Evolutionary conservation across 2,329 filamentous ascomycete species (phyloP), one percentile per base, ranked within the genome.

Genomic region (Pyrenochaeta sp.): DNA sequence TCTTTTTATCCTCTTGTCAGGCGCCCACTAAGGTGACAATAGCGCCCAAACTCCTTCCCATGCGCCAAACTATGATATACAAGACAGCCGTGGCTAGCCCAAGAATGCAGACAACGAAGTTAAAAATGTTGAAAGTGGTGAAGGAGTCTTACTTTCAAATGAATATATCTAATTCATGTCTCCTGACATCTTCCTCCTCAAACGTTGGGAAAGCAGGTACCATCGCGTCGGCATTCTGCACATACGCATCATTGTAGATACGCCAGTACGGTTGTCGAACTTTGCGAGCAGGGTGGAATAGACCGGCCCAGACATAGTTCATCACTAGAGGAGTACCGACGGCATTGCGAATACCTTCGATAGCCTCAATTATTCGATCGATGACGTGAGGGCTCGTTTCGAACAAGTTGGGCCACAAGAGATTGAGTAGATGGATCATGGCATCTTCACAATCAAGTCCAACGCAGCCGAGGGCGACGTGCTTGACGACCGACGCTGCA

Each of bases 381-480:
- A 99, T 99, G 68, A 99, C 95, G 83, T 99, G 95, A 0, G 95
- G 95, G 66, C 90, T 95, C 4, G 95, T 99, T 78, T 99, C 95
- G 77, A 98, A 99, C 49, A 99, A 84, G 76, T 99, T 99, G 30
- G 95, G 96, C 76, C 94, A 97, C 6, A 99, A 85, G 3, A 99
- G 83, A 78, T 99, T 99, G 63, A 99, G 90, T 21, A 99, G 83
- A 79, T 99, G 95, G 41, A 99, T 84, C 94, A 99, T 98, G 42
- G 95, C 95, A 73, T 99, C 95, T 79, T 99, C 95, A 75, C 94
- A 98, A 20, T 96, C 96, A 3, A 99, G 85, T 30, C 95, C 95
- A 45, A 98, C 94, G n/a, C 98, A 95, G 48, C 96, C 96, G 0
- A 99, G 85, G 1, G 95, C 95, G 56, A 99, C 92, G 74, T 99